These are phyloP conservation scores for Xylaria sp. DNA, from an alignment of 2,329 filamentous ascomycete species.

Conservation along the genomic window DNA sequence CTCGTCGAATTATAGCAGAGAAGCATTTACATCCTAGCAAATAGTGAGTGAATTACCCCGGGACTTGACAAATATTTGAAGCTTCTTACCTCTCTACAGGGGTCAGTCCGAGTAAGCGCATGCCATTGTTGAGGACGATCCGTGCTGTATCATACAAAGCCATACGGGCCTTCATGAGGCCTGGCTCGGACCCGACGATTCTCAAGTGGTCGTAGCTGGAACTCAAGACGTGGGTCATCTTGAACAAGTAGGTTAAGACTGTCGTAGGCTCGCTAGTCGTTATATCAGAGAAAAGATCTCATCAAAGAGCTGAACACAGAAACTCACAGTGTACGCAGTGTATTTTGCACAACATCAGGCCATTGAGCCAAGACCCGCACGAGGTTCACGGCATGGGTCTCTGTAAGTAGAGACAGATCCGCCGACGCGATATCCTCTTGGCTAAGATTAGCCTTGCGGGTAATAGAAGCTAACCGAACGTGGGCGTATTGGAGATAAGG, in stretches of 20 bases:
- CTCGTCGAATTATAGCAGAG: background rate
- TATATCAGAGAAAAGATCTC: slow-evolving; percentile 6
- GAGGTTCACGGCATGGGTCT: slow-evolving; percentile 67
- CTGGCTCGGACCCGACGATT: slow-evolving; percentile 80
- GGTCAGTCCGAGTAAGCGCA: slow-evolving; percentile 80
- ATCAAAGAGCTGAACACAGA: background rate
- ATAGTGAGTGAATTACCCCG: slow-evolving; percentile 8
- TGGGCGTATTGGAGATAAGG: slow-evolving; percentile 79
- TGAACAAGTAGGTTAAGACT: slow-evolving; percentile 66
- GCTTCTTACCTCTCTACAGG: slow-evolving; percentile 72
- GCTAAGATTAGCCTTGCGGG: slow-evolving; percentile 48
- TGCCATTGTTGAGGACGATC: slow-evolving; percentile 82
- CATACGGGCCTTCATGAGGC: slow-evolving; percentile 77
- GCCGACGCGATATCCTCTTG: slow-evolving; percentile 57
- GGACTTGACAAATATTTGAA: background rate
- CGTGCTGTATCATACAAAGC: slow-evolving; percentile 81
- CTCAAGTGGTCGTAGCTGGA: slow-evolving; percentile 84
- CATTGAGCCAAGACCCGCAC: slow-evolving; percentile 82
- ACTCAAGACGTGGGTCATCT: slow-evolving; percentile 84
- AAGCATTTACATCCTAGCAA: slow-evolving; percentile 36
- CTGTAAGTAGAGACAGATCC: slow-evolving; percentile 69
- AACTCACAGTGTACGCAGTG: slow-evolving; percentile 74
- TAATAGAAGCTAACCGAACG: slow-evolving; percentile 65
- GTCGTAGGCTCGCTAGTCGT: slow-evolving; percentile 69
- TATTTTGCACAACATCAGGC: slow-evolving; percentile 86